Conservation (phyloP, 1,284 basidiomycete genomes). For the Cryptococcus maquisensis region DNA sequence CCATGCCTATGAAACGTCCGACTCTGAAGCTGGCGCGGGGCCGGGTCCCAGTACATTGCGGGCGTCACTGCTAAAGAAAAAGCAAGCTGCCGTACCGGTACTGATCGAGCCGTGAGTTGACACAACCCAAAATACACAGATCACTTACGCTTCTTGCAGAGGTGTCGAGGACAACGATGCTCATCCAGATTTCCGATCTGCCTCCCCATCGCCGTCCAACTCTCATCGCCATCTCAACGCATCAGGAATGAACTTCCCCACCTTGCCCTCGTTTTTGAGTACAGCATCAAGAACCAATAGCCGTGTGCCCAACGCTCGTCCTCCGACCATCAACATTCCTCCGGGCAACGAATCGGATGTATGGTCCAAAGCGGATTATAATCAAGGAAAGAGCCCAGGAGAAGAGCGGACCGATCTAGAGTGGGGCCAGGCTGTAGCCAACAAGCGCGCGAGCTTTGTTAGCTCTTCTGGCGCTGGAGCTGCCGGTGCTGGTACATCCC, state of each 20-base stretch:
- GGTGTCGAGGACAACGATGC: not conserved
- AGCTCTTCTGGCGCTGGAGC: not conserved
- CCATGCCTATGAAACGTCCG: constrained; percentile 35
- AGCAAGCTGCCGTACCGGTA: constrained; percentile 28
- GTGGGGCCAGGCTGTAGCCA: not conserved
- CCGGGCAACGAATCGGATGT: constrained; percentile 16
- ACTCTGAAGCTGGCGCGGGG: constrained; percentile 33
- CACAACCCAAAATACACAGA: no score
- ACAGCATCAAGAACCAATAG: not conserved
- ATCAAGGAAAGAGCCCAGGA: constrained; percentile 1
- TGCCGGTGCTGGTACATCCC: constrained; percentile 1
- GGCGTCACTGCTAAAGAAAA: constrained; percentile 14
- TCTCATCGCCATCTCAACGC: not conserved
- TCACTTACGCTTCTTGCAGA: not conserved
- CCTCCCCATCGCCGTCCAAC: constrained; percentile 5
- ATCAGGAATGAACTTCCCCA: not conserved
- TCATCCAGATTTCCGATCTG: not conserved
- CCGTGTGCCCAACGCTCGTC: constrained; percentile 16
- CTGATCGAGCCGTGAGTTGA: constrained; percentile 37
- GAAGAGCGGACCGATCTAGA: constrained; percentile 13
- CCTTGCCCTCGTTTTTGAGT: not conserved
- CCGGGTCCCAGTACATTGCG: constrained; percentile 17
- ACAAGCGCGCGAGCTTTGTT: not conserved
- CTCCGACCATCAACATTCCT: constrained; percentile 24
- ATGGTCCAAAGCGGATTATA: constrained; percentile 8